Evolutionary conservation across 129 eudicot species (phyloP).

Genomic region (Chrysanthemum lavandulifolium): DNA sequence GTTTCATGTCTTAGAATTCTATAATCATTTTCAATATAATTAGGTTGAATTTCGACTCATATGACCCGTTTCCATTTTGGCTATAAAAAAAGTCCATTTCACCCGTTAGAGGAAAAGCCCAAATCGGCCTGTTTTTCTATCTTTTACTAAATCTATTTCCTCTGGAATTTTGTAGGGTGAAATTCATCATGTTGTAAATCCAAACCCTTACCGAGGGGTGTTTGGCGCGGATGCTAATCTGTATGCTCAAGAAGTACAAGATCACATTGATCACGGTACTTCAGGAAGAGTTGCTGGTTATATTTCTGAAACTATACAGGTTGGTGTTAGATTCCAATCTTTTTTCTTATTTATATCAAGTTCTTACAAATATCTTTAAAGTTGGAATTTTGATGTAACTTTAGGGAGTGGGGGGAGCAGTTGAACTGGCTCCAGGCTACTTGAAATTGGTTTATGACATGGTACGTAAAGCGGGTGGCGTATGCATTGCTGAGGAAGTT

Average conservation of each 20-base stretch:
- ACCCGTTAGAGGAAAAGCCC: too few species aligned
- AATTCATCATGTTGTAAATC: constrained; percentile 90
- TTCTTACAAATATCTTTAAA: neutral
- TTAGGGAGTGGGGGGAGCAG: constrained; percentile 98
- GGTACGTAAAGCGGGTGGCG: constrained; percentile 93
- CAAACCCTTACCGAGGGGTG: constrained; percentile 90
- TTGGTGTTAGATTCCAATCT: constrained; percentile 17
- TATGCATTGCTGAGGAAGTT: constrained; percentile 97
- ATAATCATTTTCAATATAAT: too few species aligned
- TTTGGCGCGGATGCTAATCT: constrained; percentile 78
- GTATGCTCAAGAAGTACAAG: constrained; percentile 90
- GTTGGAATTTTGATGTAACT: constrained; percentile 18
- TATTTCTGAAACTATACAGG: constrained; percentile 97
- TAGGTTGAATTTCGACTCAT: too few species aligned
- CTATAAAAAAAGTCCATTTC: too few species aligned
- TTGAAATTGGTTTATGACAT: constrained; percentile 76
- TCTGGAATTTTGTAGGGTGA: constrained; percentile 57
- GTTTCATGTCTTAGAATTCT: too few species aligned
- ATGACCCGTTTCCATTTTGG: too few species aligned
- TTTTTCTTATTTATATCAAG: neutral
- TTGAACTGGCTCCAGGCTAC: constrained; percentile 95
- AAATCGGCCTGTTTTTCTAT: neutral
- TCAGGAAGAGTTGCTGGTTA: constrained; percentile 95
- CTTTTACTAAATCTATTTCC: constrained; percentile 6
- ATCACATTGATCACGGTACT: constrained; percentile 92